phyloP scores from a whole-genome alignment of 805 yeast species.

The Candida bentonensis region DNA sequence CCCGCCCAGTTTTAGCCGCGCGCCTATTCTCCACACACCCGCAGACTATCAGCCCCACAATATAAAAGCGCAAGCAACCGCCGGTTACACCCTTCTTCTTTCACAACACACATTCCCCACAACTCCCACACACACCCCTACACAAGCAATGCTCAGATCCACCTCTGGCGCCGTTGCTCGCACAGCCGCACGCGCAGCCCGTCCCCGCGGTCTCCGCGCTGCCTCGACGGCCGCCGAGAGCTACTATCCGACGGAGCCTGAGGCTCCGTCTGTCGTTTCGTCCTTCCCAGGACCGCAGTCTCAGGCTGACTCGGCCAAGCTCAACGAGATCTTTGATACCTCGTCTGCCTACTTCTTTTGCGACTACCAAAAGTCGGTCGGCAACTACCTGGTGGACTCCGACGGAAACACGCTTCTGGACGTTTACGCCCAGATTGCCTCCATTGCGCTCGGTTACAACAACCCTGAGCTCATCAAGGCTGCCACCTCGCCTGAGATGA shows the following conservation, averaged over 20 bases:
- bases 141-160: slow-evolving; percentile 6
- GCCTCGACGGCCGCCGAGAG: slow-evolving; percentile 14
- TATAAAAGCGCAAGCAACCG: too few relatives aligned
- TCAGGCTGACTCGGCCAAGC: slow-evolving; percentile 33
- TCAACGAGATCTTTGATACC: slow-evolving; percentile 52
- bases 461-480: slow-evolving; percentile 60
- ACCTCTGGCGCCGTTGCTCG: slow-evolving; percentile 5
- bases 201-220: background rate
- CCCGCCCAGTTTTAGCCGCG: slow-evolving; percentile 2
- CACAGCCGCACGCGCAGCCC: background rate
- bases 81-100: too few relatives aligned
- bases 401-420: slow-evolving; percentile 69
- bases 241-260: slow-evolving; percentile 68
- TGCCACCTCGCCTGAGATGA: slow-evolving; percentile 57
- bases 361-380: slow-evolving; percentile 60
- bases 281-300: slow-evolving; percentile 70
- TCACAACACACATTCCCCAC: background rate
- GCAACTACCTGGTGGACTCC: slow-evolving; percentile 69
- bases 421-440: slow-evolving; percentile 72
- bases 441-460: slow-evolving; percentile 76
- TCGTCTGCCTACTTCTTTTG: slow-evolving; percentile 63
- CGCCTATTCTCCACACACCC: background rate
- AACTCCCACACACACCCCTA: background rate
- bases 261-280: slow-evolving; percentile 48
- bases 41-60: too few relatives aligned